Conservation (phyloP, 257 asterid species). For the Plantago ovata region DNA sequence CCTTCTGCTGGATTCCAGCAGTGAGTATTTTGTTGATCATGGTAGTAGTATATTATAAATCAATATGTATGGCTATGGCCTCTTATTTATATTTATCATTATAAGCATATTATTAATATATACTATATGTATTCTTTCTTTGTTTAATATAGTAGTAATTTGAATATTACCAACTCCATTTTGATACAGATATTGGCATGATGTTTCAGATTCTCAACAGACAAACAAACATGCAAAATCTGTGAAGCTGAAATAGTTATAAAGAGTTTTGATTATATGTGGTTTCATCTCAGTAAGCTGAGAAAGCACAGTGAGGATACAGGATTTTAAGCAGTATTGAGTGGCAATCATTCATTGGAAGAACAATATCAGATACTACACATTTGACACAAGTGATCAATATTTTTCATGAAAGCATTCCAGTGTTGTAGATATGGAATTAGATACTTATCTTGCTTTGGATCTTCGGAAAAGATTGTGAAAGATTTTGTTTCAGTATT, state of each 20-base stretch:
- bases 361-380: not conserved
- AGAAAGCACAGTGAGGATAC: no score
- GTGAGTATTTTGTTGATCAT: constrained; percentile 1
- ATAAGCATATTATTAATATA: not conserved
- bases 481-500: not conserved
- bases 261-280: no score
- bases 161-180: not conserved
- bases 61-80: not conserved
- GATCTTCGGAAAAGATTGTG: not conserved
- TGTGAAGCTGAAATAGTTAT: not conserved
- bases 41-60: not conserved
- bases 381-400: no score
- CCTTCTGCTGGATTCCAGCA: not conserved
- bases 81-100: not conserved
- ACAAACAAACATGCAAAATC: not conserved
- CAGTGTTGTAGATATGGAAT: not conserved
- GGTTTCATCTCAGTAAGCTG: no score
- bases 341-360: not conserved
- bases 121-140: constrained; percentile 9
- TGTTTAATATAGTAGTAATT: not conserved
- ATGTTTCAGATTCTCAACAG: no score
- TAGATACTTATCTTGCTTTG: not conserved
- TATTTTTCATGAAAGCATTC: not conserved
- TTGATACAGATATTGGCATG: no score
- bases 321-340: no score